A percentile compares a stretch with the other conserved stretches of the same genome.
phyloP scores from a whole-genome alignment of 176 grass and related monocot genomes.

The Oryza meyeriana region DNA sequence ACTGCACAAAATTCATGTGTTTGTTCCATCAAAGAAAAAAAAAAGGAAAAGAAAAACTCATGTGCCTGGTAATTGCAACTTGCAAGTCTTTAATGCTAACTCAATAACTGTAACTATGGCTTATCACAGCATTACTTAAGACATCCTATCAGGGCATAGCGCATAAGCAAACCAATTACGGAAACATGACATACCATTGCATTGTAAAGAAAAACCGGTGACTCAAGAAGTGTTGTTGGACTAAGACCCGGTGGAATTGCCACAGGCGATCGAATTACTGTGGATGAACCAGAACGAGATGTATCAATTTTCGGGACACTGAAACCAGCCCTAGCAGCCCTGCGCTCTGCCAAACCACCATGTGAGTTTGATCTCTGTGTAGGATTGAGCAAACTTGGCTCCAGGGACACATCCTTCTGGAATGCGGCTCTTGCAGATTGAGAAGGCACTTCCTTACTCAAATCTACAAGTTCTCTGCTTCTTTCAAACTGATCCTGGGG shows the following conservation, averaged over 20 bases:
- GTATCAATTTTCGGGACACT: slow-evolving; percentile 77
- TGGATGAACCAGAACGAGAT: slow-evolving; percentile 54
- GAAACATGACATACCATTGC: slow-evolving; percentile 55
- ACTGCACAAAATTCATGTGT: neutral
- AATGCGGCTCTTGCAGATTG: slow-evolving; percentile 30
- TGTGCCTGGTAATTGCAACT: neutral
- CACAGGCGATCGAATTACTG: slow-evolving; percentile 62
- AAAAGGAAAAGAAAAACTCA: neutral
- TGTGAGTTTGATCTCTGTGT: slow-evolving; percentile 55
- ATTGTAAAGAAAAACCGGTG: slow-evolving; percentile 89
- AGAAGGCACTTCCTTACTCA: slow-evolving; percentile 33
- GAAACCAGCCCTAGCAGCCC: slow-evolving; percentile 74
- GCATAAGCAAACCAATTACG: slow-evolving; percentile 20
- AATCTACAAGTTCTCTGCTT: slow-evolving; percentile 17
- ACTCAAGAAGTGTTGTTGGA: slow-evolving; percentile 80
- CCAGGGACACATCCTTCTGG: slow-evolving; percentile 39
- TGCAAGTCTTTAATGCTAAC: slow-evolving; percentile 3
- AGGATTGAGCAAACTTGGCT: slow-evolving; percentile 34
- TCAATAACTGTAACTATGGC: neutral
- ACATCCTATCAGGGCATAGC: neutral
- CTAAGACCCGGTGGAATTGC: slow-evolving; percentile 94
- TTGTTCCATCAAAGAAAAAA: neutral
- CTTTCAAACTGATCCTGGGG: slow-evolving; percentile 31
- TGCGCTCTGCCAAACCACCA: slow-evolving; percentile 72
- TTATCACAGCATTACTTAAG: neutral